Percentiles rank a stretch among this genome's conserved stretches.
Conservation (phyloP, 148 eudicot species). For the Euryodendron excelsum region DNA sequence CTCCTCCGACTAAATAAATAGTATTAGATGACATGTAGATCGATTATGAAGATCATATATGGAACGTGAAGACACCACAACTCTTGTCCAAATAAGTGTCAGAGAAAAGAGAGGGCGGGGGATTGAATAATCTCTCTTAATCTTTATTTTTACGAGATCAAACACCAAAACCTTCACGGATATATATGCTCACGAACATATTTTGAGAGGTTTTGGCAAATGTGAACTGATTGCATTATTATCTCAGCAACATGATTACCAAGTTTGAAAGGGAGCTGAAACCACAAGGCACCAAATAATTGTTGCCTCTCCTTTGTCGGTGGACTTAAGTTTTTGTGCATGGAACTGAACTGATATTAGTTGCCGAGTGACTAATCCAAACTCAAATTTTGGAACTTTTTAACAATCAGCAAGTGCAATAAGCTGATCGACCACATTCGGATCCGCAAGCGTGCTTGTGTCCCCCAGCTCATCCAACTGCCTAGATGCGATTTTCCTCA, state of each 20-base stretch:
- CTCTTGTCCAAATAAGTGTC: too few species aligned
- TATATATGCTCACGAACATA: background rate
- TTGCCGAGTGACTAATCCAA: background rate
- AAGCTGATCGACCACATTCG: slow-evolving; percentile 84
- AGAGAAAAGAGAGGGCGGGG: too few species aligned
- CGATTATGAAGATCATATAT: too few species aligned
- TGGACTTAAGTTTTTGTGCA: background rate
- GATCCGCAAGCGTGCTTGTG: slow-evolving; percentile 94
- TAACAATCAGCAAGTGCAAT: slow-evolving; percentile 65
- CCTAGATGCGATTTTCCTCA: slow-evolving; percentile 91
- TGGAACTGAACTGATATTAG: background rate
- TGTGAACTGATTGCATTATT: background rate
- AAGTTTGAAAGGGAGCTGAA: background rate
- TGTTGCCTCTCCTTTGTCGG: background rate
- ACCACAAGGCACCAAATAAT: background rate
- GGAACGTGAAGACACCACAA: too few species aligned
- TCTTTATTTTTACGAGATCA: too few species aligned
- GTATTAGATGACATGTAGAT: background rate
- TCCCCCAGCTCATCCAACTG: slow-evolving; percentile 95
- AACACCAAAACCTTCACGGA: background rate
- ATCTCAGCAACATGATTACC: background rate
- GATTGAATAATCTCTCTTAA: too few species aligned
- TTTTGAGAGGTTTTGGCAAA: background rate
- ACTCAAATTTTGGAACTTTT: background rate
- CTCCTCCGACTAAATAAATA: background rate